These are phyloP conservation scores for Penicillium frequentans DNA, from an alignment of 2,329 filamentous ascomycete genomes.

Conservation along the genomic window DNA sequence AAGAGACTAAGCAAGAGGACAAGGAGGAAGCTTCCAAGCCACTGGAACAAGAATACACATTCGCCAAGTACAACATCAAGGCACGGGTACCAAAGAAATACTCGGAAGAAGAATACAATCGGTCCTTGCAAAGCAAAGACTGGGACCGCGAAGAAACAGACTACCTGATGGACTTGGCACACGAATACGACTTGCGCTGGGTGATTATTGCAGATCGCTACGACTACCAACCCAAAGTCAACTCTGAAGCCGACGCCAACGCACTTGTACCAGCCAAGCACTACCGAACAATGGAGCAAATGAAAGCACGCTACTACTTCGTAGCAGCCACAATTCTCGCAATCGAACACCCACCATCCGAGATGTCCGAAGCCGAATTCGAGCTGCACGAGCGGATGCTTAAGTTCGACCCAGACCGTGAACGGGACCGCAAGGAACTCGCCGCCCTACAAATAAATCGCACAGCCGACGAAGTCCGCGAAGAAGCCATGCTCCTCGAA, in stretches of 20 bases:
- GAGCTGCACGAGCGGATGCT: constrained; percentile 79
- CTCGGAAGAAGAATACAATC: constrained; percentile 81
- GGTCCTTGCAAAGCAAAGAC: constrained; percentile 68
- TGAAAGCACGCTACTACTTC: constrained; percentile 89
- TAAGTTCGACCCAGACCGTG: constrained; percentile 79
- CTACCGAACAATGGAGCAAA: constrained; percentile 75
- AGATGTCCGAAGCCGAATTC: constrained; percentile 86
- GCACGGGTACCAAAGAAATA: constrained; percentile 73
- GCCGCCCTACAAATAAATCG: constrained; percentile 76
- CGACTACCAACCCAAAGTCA: constrained; percentile 56
- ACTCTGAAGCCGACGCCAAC: constrained; percentile 29
- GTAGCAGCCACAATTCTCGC: constrained; percentile 82
- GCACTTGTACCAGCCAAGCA: constrained; percentile 43
- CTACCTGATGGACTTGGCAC: constrained; percentile 74
- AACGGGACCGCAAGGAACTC: constrained; percentile 79
- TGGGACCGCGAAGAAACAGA: constrained; percentile 96
- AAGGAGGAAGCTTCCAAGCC: constrained; percentile 31
- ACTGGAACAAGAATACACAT: constrained; percentile 55
- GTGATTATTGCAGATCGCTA: constrained; percentile 90
- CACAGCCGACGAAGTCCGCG: constrained; percentile 81
- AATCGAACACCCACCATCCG: constrained; percentile 73
- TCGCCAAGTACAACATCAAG: constrained; percentile 85
- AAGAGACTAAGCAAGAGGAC: constrained; percentile 38
- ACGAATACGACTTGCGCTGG: constrained; percentile 86
- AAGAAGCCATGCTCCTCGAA: constrained; percentile 84